Percentiles rank a stretch among this genome's conserved stretches.
Evolutionary conservation across 495 filamentous ascomycete species (phyloP).

Genomic region (Pyrenula massariospora): DNA sequence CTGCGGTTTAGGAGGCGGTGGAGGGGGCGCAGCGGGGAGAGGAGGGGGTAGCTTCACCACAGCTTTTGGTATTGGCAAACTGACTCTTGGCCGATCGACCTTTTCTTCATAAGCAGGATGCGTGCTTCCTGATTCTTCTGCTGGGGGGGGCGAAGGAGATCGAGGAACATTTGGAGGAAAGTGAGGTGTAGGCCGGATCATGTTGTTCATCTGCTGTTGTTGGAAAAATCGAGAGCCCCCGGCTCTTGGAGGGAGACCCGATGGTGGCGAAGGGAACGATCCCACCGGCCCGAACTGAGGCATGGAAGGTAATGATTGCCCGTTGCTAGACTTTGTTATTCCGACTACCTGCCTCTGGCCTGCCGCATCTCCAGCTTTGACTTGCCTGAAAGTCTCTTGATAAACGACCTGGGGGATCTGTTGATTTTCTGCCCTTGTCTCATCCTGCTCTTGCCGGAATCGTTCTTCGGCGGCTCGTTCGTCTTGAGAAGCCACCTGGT

Average conservation of each 20-base stretch:
- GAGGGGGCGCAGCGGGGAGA: conserved; percentile 25
- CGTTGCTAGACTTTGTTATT: conserved; percentile 17
- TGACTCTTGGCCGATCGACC: conserved; percentile 45
- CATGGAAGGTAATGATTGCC: conserved; percentile 19
- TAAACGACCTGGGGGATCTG: conserved; percentile 32
- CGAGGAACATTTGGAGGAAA: conserved; percentile 8
- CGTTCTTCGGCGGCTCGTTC: conserved; percentile 30
- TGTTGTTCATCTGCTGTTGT: conserved; percentile 15
- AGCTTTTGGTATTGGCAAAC: conserved; percentile 54
- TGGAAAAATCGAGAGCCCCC: conserved; percentile 25
- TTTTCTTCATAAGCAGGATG: conserved; percentile 57
- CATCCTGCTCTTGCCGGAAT: conserved; percentile 16
- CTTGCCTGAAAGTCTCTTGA: conserved; percentile 54
- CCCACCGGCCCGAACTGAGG: conserved; percentile 10
- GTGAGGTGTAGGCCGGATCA: not conserved
- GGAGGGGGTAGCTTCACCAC: conserved; percentile 62
- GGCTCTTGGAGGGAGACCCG: conserved; percentile 4
- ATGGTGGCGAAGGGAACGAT: not conserved
- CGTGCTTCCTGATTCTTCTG: conserved; percentile 46
- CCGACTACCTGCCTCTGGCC: conserved; percentile 27
- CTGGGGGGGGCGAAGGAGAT: conserved; percentile 58
- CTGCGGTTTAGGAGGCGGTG: conserved; percentile 18
- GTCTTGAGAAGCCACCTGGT: conserved; percentile 24
- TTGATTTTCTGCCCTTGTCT: conserved; percentile 21
- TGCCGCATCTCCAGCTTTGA: conserved; percentile 33